phyloP scores from a whole-genome alignment of 2,329 filamentous ascomycete species.

The Phialophora expanda region DNA sequence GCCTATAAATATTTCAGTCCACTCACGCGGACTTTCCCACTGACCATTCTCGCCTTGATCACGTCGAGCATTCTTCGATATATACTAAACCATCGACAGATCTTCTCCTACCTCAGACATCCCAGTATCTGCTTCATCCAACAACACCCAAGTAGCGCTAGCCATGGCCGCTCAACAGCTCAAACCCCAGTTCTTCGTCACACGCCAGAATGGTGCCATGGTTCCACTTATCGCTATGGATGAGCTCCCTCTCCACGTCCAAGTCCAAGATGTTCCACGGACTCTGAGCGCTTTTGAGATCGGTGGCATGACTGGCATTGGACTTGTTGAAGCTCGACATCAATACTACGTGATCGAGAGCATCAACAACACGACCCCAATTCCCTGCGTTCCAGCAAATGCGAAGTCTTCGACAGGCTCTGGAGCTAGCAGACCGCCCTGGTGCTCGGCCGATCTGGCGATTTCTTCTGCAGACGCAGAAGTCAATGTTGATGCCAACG shows the following conservation, averaged over 20 bases:
- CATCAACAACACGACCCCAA: constrained; percentile 45
- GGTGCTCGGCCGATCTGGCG: background rate
- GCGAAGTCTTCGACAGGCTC: background rate
- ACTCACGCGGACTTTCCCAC: background rate
- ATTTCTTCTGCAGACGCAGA: background rate
- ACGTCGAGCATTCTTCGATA: background rate
- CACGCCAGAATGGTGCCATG: constrained; percentile 49
- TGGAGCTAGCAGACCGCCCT: background rate
- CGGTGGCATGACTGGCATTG: constrained; percentile 52
- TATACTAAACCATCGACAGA: constrained; percentile 12
- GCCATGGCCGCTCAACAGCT: constrained; percentile 30
- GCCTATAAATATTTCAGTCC: constrained; percentile 18
- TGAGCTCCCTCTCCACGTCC: constrained; percentile 49
- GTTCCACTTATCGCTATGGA: constrained; percentile 54
- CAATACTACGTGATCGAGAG: constrained; percentile 45
- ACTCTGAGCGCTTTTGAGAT: constrained; percentile 47
- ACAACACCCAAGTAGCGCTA: background rate
- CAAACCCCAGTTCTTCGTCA: constrained; percentile 51
- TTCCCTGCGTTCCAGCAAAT: background rate
- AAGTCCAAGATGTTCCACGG: constrained; percentile 48
- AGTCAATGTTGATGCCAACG: background rate
- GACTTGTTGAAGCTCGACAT: constrained; percentile 43
- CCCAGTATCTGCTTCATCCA: background rate
- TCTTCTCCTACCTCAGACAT: background rate
- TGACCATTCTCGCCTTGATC: background rate